Evolutionary conservation across 768 basidiomycete species (phyloP).

Genomic region (Tulasnella calospora): DNA sequence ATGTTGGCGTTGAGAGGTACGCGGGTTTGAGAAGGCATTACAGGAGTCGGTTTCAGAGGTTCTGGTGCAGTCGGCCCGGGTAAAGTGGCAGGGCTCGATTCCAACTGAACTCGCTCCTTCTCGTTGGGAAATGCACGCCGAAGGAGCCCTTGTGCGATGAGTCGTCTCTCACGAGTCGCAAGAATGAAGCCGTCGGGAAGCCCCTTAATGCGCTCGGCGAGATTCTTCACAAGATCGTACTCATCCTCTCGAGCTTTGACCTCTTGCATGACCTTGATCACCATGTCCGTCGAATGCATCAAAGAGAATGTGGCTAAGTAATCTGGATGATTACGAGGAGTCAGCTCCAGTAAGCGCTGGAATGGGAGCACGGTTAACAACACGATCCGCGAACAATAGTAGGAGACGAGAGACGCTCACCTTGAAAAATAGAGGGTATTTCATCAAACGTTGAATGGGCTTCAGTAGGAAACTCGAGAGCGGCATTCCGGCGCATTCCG

Average conservation of each 20-base stretch:
- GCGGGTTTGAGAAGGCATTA: not conserved
- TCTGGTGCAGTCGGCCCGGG: not conserved
- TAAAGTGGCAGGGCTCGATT: conserved; percentile 6
- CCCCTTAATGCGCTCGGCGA: conserved; percentile 56
- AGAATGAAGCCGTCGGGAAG: conserved; percentile 51
- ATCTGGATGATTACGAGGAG: conserved; percentile 65
- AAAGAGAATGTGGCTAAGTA: conserved; percentile 63
- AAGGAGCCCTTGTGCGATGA: conserved; percentile 64
- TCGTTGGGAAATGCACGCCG: conserved; percentile 43
- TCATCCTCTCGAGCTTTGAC: conserved; percentile 84
- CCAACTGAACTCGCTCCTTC: conserved; percentile 30
- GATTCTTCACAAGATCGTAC: conserved; percentile 64
- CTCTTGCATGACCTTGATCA: conserved; percentile 74
- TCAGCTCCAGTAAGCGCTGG: conserved; percentile 65
- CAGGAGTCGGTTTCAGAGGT: not conserved
- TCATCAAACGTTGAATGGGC: conserved; percentile 65
- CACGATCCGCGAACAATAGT: not conserved
- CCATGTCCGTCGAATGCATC: conserved; percentile 60
- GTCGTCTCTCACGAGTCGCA: conserved; percentile 64
- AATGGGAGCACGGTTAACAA: conserved; percentile 24
- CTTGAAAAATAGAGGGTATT: conserved; percentile 67
- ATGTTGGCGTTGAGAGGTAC: conserved; percentile 1
- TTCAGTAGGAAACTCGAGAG: conserved; percentile 66
- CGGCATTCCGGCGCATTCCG: conserved; percentile 56
- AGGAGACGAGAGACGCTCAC: conserved; percentile 45